Conservation (phyloP, 192 early-diverging fungal genomes). For the Entrophospora sp. region DNA sequence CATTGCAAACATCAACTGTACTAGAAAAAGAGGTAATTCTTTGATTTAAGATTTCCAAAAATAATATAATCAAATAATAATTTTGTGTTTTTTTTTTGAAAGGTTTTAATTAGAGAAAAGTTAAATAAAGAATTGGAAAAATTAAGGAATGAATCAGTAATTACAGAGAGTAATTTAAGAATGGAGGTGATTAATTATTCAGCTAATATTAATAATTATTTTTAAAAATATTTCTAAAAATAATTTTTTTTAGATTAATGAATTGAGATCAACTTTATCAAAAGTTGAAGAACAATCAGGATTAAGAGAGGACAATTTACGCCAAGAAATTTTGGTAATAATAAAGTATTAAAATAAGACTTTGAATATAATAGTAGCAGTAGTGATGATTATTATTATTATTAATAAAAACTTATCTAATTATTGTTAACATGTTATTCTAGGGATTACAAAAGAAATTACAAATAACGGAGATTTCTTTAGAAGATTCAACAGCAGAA, state of each 20-base stretch:
- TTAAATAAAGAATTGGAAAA: constrained; percentile 31
- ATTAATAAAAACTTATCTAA: too few relatives aligned
- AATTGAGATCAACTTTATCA: constrained; percentile 29
- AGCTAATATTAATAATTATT: neutral
- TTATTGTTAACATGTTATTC: too few relatives aligned
- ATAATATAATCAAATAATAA: too few relatives aligned
- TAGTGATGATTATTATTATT: too few relatives aligned
- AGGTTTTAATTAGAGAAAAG: constrained; percentile 30
- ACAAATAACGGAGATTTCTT: constrained; percentile 23
- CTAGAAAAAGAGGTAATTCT: too few relatives aligned
- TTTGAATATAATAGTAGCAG: neutral
- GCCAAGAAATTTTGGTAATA: constrained; percentile 24
- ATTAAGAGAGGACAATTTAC: constrained; percentile 28
- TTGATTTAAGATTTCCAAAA: too few relatives aligned
- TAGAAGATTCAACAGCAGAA: constrained; percentile 19
- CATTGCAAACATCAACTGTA: too few relatives aligned
- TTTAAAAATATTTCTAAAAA: neutral
- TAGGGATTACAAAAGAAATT: constrained; percentile 22
- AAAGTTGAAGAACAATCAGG: constrained; percentile 26
- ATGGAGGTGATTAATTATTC: constrained; percentile 14
- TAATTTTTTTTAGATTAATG: constrained; percentile 18
- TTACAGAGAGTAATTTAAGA: constrained; percentile 23
- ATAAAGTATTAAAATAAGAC: neutral
- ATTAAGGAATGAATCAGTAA: constrained; percentile 20
- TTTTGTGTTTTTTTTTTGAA: neutral